A percentile compares a stretch with the other conserved stretches of the same genome.
Conservation (phyloP, 768 basidiomycete genomes). For the Suillus clintonianus region DNA sequence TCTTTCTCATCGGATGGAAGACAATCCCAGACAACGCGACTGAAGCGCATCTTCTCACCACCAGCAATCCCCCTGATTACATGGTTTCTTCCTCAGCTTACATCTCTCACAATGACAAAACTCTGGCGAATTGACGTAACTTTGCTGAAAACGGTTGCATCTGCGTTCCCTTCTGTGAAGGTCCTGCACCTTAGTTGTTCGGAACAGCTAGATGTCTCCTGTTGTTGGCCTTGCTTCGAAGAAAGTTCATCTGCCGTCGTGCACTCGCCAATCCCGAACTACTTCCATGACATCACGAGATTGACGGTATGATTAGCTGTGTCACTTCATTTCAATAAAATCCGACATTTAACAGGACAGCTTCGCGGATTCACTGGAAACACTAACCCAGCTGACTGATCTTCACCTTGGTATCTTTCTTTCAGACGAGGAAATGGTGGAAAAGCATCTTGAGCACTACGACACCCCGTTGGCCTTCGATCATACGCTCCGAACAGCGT, state of each 20-base stretch:
- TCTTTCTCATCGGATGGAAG: conserved; percentile 46
- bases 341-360: conserved; percentile 32
- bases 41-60: conserved; percentile 34
- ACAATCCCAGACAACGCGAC: conserved; percentile 43
- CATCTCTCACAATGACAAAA: conserved; percentile 48
- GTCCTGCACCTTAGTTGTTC: conserved; percentile 59
- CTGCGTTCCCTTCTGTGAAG: conserved; percentile 44
- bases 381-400: conserved; percentile 47
- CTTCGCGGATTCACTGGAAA: conserved; percentile 45
- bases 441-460: conserved; percentile 40
- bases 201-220: conserved; percentile 55
- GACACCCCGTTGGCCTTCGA: conserved; percentile 25
- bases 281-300: conserved; percentile 40
- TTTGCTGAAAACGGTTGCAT: conserved; percentile 49
- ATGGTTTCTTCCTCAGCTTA: conserved; percentile 36
- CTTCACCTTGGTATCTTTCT: conserved; percentile 67
- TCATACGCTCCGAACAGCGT: conserved; percentile 12
- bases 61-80: conserved; percentile 24
- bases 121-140: conserved; percentile 59
- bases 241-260: conserved; percentile 53
- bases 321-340: conserved; percentile 6
- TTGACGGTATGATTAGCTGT: conserved; percentile 51
- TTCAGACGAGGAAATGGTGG: conserved; percentile 52
- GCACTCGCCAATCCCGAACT: conserved; percentile 66
- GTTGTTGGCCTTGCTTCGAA: conserved; percentile 68